A percentile compares a stretch with the other conserved stretches of the same genome.
These are phyloP conservation scores for Oryza officinalis DNA, from an alignment of 176 grass and related monocot species.

Conservation along the genomic window DNA sequence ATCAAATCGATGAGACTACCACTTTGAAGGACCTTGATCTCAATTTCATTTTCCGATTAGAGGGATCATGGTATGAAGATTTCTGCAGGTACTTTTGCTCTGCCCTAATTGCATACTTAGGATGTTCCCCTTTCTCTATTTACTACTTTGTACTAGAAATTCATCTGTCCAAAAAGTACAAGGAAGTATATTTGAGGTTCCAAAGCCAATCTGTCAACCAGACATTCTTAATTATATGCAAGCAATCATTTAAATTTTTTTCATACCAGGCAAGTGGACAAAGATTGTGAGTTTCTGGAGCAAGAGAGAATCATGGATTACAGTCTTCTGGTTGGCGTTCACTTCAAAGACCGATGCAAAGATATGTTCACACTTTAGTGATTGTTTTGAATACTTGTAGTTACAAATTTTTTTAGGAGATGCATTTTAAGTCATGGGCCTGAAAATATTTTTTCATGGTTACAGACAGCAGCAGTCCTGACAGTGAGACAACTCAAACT, in stretches of 20 bases:
- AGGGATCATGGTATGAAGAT: constrained; percentile 66
- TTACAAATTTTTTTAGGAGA: background rate
- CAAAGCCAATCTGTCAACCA: background rate
- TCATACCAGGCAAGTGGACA: constrained; percentile 76
- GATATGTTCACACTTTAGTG: constrained; percentile 36
- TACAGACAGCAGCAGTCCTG: constrained; percentile 40
- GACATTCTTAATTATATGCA: background rate
- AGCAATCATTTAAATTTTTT: constrained; percentile 14
- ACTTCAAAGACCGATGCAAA: constrained; percentile 74
- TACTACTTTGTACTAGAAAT: background rate
- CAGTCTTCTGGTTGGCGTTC: constrained; percentile 85
- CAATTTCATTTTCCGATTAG: constrained; percentile 77
- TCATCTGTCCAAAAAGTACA: background rate
- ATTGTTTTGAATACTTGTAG: constrained; percentile 7
- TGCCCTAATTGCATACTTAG: background rate
- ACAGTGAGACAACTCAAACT: constrained; percentile 49
- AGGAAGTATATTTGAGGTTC: constrained; percentile 11
- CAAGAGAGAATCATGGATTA: constrained; percentile 97
- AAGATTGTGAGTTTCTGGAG: constrained; percentile 84
- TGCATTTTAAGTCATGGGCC: background rate
- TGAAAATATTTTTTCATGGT: constrained; percentile 20
- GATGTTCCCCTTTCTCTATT: constrained; percentile 17
- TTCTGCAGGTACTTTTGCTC: constrained; percentile 54
- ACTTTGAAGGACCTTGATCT: constrained; percentile 89
- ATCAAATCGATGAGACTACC: constrained; percentile 72